phyloP scores from a whole-genome alignment of 768 basidiomycete species.

The Tephrocybe sp. region DNA sequence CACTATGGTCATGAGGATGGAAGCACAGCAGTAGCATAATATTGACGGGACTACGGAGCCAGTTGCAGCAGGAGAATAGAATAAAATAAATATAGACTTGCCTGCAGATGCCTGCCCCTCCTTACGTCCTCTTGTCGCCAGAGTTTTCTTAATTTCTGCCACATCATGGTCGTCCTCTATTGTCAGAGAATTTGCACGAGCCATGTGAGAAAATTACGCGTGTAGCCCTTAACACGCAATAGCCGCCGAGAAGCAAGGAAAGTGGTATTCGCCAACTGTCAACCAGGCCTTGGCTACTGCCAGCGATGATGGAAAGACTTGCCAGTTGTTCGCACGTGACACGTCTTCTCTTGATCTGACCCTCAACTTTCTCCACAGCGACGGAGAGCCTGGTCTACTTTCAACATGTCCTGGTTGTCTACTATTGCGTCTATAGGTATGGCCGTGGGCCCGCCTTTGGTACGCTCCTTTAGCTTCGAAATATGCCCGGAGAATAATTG shows the following conservation, averaged over 20 bases:
- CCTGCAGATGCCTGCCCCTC: conserved; percentile 26
- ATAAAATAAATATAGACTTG: conserved; percentile 12
- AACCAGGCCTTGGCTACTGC: too few relatives aligned
- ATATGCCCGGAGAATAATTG: not conserved
- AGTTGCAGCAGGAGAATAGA: too few relatives aligned
- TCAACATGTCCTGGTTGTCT: conserved; percentile 59
- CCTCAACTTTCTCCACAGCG: not conserved
- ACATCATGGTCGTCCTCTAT: conserved; percentile 25
- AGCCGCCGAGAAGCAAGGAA: not conserved
- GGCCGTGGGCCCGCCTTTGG: conserved; percentile 81
- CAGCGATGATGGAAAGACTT: not conserved
- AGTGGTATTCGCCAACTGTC: not conserved
- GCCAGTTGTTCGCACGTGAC: not conserved
- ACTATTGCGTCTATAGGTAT: conserved; percentile 72
- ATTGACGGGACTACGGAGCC: conserved; percentile 67
- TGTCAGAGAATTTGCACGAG: conserved; percentile 7
- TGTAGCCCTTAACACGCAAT: too few relatives aligned
- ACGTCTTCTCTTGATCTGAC: not conserved
- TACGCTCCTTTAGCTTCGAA: conserved; percentile 18
- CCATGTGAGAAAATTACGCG: not conserved
- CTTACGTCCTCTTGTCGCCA: conserved; percentile 33
- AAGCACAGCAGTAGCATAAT: conserved; percentile 86
- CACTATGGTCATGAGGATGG: conserved; percentile 95
- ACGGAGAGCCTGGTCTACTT: not conserved
- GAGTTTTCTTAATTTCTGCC: conserved; percentile 33